Conservation (phyloP, 495 filamentous ascomycete genomes). For the Aspergillus haitiensis region DNA sequence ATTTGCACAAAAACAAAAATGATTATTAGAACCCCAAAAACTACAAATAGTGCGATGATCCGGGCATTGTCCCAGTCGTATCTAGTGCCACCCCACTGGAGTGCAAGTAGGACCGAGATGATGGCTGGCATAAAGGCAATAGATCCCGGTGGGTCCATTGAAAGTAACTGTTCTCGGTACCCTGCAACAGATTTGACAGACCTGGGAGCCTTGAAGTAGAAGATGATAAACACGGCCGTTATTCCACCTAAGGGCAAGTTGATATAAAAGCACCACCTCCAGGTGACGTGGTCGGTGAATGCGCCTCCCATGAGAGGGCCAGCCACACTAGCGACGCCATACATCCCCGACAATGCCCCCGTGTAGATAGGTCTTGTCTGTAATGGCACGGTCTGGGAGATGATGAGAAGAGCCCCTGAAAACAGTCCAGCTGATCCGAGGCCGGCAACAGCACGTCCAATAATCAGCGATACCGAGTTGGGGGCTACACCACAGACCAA, state of each 20-base stretch:
- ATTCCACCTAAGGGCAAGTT: conserved; percentile 68
- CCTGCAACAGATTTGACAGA: conserved; percentile 39
- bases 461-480: conserved; percentile 70
- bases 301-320: conserved; percentile 65
- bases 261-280: conserved; percentile 68
- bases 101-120: conserved; percentile 70
- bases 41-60: conserved; percentile 68
- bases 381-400: conserved; percentile 73
- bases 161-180: conserved; percentile 47
- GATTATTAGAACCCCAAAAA: conserved; percentile 66
- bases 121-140: conserved; percentile 69
- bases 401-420: conserved; percentile 77
- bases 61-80: conserved; percentile 66
- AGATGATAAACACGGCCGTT: conserved; percentile 58
- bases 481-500: conserved; percentile 78
- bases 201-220: conserved; percentile 59
- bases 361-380: conserved; percentile 69
- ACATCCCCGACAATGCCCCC: conserved; percentile 75
- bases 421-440: conserved; percentile 83
- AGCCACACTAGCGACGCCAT: conserved; percentile 74
- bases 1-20: conserved; percentile 66
- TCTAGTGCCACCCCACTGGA: conserved; percentile 80
- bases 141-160: conserved; percentile 69
- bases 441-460: conserved; percentile 83
- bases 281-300: conserved; percentile 61